A percentile compares a stretch with the other conserved stretches of the same genome.
Evolutionary conservation across 352 stramenopile genomes (phyloP).

Genomic region (Discostella stelligera): DNA sequence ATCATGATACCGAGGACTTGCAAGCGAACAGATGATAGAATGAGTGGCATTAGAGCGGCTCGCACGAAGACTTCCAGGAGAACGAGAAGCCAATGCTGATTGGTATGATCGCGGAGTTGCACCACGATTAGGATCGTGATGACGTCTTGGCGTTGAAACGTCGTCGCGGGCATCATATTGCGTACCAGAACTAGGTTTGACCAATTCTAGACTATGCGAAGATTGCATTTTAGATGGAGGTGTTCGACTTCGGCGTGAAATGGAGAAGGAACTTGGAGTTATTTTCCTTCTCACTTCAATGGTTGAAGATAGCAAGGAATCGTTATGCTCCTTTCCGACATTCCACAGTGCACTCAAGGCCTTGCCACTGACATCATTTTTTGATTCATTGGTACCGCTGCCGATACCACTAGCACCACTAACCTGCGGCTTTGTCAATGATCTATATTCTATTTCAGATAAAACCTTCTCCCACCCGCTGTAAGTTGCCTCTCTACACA

Average conservation of each 20-base stretch:
- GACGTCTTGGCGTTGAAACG: not conserved
- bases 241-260: slow-evolving; percentile 1
- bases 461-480: slow-evolving; percentile 53
- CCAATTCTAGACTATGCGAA: not conserved
- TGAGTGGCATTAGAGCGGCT: not conserved
- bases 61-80: not conserved
- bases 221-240: slow-evolving; percentile 12
- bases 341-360: not conserved
- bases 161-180: slow-evolving; percentile 6
- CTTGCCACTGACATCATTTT: not conserved
- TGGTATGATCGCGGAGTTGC: not conserved
- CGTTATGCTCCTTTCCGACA: slow-evolving; percentile 1
- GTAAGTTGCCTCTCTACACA: slow-evolving; percentile 63
- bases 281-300: slow-evolving; percentile 3
- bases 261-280: slow-evolving; percentile 12
- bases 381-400: not conserved
- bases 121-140: not conserved
- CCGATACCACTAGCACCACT: no score
- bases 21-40: slow-evolving; percentile 10
- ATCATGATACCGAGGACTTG: slow-evolving; percentile 16
- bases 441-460: slow-evolving; percentile 4
- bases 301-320: not conserved
- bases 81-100: slow-evolving; percentile 1
- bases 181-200: no score
- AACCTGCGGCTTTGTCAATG: not conserved